Percentiles rank a stretch among this genome's conserved stretches.
These are phyloP conservation scores for Daldinia vernicosa DNA, from an alignment of 495 filamentous ascomycete genomes.

Conservation along the genomic window DNA sequence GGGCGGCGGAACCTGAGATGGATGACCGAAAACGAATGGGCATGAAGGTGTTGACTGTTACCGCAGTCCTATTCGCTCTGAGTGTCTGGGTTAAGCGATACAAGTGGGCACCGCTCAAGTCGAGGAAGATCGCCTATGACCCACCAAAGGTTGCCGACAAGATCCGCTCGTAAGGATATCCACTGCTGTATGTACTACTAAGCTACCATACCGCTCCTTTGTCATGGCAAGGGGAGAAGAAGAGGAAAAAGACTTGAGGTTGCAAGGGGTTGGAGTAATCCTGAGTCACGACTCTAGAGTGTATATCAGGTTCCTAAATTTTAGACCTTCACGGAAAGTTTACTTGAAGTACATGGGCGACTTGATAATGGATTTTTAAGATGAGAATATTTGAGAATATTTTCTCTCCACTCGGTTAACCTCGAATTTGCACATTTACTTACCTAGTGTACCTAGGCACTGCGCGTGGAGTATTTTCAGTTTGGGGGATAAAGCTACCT, in stretches of 20 bases:
- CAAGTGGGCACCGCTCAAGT: constrained; percentile 97
- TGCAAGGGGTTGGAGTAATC: constrained; percentile 38
- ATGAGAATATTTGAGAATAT: background rate
- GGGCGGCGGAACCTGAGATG: constrained; percentile 98
- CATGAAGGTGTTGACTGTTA: constrained; percentile 86
- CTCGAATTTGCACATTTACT: background rate
- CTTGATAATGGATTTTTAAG: constrained; percentile 19
- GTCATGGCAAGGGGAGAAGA: constrained; percentile 47
- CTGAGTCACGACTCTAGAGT: constrained; percentile 46
- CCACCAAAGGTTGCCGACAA: constrained; percentile 64
- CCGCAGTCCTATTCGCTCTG: constrained; percentile 79
- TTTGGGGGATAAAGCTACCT: too few relatives aligned
- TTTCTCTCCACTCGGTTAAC: background rate
- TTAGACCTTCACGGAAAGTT: constrained; percentile 40
- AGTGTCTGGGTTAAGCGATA: constrained; percentile 99
- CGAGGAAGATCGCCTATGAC: constrained; percentile 89
- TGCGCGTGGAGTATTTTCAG: too few relatives aligned
- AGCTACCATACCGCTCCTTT: constrained; percentile 50
- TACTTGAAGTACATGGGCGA: constrained; percentile 27
- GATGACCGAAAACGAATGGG: constrained; percentile 99
- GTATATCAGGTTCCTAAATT: constrained; percentile 48
- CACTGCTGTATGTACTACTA: constrained; percentile 57
- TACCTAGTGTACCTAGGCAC: background rate
- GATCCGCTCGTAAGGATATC: constrained; percentile 48
- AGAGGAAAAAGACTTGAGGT: constrained; percentile 44